Evolutionary conservation across 371 early-diverging fungal species (phyloP).

Genomic region (Haplosporangium sp.): DNA sequence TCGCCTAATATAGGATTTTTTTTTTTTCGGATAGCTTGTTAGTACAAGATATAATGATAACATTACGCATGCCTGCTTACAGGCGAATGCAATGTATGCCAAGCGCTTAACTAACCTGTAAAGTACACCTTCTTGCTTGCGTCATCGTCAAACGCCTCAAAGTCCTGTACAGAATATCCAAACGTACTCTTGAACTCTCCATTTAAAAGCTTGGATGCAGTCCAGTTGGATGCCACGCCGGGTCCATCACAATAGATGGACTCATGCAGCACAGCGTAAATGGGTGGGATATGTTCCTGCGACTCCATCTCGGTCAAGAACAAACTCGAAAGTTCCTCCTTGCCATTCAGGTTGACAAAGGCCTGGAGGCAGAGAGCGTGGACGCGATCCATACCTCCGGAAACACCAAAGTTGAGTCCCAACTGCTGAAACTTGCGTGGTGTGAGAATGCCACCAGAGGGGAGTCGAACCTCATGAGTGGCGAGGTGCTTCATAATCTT

Average conservation of each 20-base stretch:
- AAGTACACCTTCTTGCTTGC: slow-evolving; percentile 48
- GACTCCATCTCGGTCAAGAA: slow-evolving; percentile 57
- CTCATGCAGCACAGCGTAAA: slow-evolving; percentile 80
- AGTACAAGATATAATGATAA: neutral
- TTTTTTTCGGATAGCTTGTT: neutral
- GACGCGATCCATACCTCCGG: slow-evolving; percentile 76
- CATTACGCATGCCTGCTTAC: too few species aligned
- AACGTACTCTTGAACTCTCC: slow-evolving; percentile 64
- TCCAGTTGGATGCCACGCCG: slow-evolving; percentile 70
- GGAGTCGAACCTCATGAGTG: slow-evolving; percentile 59
- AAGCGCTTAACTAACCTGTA: slow-evolving; percentile 23
- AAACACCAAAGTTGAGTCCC: slow-evolving; percentile 73
- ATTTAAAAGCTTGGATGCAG: slow-evolving; percentile 57
- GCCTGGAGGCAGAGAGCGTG: slow-evolving; percentile 68
- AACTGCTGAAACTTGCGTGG: slow-evolving; percentile 79
- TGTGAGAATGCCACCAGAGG: slow-evolving; percentile 76
- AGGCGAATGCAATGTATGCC: too few species aligned
- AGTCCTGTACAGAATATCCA: slow-evolving; percentile 59
- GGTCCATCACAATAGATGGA: slow-evolving; percentile 75
- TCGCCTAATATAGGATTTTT: slow-evolving; percentile 60
- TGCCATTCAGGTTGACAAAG: slow-evolving; percentile 61
- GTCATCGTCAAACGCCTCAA: slow-evolving; percentile 63
- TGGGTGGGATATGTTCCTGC: slow-evolving; percentile 54
- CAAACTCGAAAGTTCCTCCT: slow-evolving; percentile 61
- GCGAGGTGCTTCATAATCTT: slow-evolving; percentile 67